These are phyloP conservation scores for Cenchrus purpureus DNA, from an alignment of 176 grass and related monocot genomes.

Conservation along the genomic window DNA sequence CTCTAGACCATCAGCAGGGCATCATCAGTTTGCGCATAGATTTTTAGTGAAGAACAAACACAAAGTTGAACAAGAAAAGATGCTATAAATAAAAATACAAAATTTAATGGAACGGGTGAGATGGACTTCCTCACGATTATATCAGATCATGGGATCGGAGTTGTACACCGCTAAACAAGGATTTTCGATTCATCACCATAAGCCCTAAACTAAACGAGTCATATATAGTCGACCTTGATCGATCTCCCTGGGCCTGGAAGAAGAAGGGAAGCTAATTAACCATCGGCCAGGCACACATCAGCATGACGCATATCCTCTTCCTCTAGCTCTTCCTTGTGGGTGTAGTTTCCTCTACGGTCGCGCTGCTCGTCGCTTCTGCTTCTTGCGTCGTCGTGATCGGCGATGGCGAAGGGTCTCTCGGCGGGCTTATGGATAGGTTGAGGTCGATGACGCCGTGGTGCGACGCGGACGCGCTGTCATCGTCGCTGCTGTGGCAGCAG, in stretches of 20 bases:
- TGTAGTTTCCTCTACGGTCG: background rate
- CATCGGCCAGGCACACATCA: conserved; percentile 38
- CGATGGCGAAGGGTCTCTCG: conserved; percentile 22
- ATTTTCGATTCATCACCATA: background rate
- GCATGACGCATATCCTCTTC: conserved; percentile 44
- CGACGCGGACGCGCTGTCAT: background rate
- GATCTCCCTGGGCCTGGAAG: background rate
- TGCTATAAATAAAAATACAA: background rate
- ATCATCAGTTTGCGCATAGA: background rate
- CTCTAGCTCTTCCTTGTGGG: conserved; percentile 9
- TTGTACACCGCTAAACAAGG: background rate
- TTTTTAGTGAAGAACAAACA: background rate
- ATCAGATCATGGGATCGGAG: background rate
- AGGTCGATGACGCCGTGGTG: conserved; percentile 56
- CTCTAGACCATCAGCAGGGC: background rate
- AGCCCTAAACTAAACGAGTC: background rate
- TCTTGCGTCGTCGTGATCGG: background rate
- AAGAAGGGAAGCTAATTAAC: background rate
- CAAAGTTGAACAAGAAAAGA: background rate
- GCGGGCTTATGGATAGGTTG: conserved; percentile 66
- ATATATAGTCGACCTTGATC: background rate
- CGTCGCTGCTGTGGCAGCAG: conserved; percentile 10
- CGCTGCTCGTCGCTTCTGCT: background rate
- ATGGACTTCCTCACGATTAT: background rate
- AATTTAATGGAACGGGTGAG: background rate